These are phyloP conservation scores for Penicillium alfredii DNA, from an alignment of 495 filamentous ascomycete genomes.

Conservation along the genomic window DNA sequence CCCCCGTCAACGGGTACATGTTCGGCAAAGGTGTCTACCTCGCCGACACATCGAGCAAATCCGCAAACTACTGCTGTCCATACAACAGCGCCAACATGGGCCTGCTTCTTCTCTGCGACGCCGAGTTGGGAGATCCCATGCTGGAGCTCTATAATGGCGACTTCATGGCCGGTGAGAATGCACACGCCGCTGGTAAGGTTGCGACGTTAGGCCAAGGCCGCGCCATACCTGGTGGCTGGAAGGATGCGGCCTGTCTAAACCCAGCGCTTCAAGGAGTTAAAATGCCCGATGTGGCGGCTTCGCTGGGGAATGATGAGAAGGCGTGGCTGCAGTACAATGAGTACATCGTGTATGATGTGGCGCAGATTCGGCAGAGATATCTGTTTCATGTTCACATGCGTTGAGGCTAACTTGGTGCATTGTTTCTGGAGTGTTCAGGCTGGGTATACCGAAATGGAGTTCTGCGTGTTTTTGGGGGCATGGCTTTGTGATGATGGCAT, in stretches of 20 bases:
- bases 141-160: conserved; percentile 46
- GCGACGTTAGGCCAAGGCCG: conserved; percentile 63
- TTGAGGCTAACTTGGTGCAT: no score
- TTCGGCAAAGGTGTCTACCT: conserved; percentile 91
- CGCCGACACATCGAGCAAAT: conserved; percentile 75
- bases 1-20: conserved; percentile 70
- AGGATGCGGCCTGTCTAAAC: conserved; percentile 63
- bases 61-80: conserved; percentile 67
- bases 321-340: conserved; percentile 32
- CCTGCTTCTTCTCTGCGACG: conserved; percentile 69
- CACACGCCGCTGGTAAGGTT: conserved; percentile 51
- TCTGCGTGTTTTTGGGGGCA: no score
- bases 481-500: no score
- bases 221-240: conserved; percentile 61
- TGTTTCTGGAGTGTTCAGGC: no score
- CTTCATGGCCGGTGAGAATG: conserved; percentile 57
- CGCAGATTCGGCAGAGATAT: conserved; percentile 73
- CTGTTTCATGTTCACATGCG: conserved; percentile 56
- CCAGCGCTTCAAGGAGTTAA: conserved; percentile 55
- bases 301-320: neutral
- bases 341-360: conserved; percentile 75
- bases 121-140: conserved; percentile 69
- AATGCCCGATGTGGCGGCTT: conserved; percentile 43
- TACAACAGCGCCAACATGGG: conserved; percentile 52
- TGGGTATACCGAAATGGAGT: no score